A percentile compares a stretch with the other conserved stretches of the same genome.
phyloP scores from a whole-genome alignment of 2,329 filamentous ascomycete species.

The Diplodia intermedia region DNA sequence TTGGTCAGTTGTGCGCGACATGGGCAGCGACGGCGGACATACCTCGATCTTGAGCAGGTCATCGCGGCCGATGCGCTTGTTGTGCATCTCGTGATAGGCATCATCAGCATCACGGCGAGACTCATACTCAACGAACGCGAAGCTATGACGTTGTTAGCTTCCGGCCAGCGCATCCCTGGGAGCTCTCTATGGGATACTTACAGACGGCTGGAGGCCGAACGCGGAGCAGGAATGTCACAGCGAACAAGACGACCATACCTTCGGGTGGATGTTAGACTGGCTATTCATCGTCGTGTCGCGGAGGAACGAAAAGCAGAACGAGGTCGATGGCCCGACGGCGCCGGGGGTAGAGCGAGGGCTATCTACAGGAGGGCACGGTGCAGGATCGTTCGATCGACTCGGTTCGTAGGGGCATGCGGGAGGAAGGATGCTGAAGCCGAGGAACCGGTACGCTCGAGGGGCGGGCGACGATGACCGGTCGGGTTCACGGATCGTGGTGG shows the following conservation, averaged over 20 bases:
- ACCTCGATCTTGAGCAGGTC: constrained; percentile 98
- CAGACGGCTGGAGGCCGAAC: constrained; percentile 93
- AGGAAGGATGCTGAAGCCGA: constrained; percentile 45
- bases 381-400: constrained; percentile 46
- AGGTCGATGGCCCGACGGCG: constrained; percentile 34
- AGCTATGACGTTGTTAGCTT: constrained; percentile 59
- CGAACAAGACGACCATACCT: constrained; percentile 98
- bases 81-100: constrained; percentile 99
- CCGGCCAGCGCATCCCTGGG: constrained; percentile 21
- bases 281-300: constrained; percentile 28
- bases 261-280: constrained; percentile 56
- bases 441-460: constrained; percentile 35
- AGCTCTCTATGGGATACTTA: constrained; percentile 62
- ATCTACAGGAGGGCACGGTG: constrained; percentile 42
- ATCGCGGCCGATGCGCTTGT: constrained; percentile 96
- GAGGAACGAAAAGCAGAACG: constrained; percentile 35
- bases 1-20: constrained; percentile 35
- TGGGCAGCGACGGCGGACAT: constrained; percentile 42
- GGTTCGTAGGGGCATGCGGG: constrained; percentile 29
- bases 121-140: constrained; percentile 99
- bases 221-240: constrained; percentile 96
- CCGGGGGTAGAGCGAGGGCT: constrained; percentile 35
- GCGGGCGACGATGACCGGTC: constrained; percentile 35
- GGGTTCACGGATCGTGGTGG: constrained; percentile 56
- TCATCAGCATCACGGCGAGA: constrained; percentile 97